Evolutionary conservation across 768 basidiomycete genomes (phyloP).

Genomic region (Lactifluus echinatus): DNA sequence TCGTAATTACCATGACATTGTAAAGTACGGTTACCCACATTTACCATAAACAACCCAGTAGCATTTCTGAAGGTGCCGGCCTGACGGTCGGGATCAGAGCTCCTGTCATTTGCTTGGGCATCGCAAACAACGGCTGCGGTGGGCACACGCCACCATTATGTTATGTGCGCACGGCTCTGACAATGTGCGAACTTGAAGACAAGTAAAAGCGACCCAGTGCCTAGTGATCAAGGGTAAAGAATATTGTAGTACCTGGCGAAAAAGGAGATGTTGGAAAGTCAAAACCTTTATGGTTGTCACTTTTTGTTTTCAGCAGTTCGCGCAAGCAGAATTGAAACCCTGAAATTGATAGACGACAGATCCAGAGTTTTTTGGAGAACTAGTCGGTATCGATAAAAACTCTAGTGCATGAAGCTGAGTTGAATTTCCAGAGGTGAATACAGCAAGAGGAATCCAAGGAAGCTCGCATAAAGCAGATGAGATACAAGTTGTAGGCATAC

Average conservation of each 20-base stretch:
- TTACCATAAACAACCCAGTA: neutral
- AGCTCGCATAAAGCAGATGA: neutral
- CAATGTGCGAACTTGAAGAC: too few species aligned
- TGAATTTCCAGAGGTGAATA: neutral
- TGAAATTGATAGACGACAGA: neutral
- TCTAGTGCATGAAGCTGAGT: neutral
- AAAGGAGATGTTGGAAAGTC: too few species aligned
- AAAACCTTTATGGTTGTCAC: neutral
- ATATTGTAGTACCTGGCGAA: too few species aligned
- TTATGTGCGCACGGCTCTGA: too few species aligned
- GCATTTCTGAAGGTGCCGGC: neutral
- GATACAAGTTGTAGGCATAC: slow-evolving; percentile 7
- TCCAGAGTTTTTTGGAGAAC: neutral
- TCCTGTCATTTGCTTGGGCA: too few species aligned
- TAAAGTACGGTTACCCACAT: neutral
- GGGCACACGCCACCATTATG: too few species aligned
- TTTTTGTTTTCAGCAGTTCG: neutral
- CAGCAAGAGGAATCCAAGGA: neutral
- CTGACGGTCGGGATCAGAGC: too few species aligned
- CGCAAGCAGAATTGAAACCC: neutral
- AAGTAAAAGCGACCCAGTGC: too few species aligned
- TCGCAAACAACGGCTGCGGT: too few species aligned
- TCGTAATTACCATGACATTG: neutral
- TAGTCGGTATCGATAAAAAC: neutral
- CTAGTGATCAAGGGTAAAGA: too few species aligned